Conservation (phyloP, 2,329 filamentous ascomycete species). For the Aspergillus persii region DNA sequence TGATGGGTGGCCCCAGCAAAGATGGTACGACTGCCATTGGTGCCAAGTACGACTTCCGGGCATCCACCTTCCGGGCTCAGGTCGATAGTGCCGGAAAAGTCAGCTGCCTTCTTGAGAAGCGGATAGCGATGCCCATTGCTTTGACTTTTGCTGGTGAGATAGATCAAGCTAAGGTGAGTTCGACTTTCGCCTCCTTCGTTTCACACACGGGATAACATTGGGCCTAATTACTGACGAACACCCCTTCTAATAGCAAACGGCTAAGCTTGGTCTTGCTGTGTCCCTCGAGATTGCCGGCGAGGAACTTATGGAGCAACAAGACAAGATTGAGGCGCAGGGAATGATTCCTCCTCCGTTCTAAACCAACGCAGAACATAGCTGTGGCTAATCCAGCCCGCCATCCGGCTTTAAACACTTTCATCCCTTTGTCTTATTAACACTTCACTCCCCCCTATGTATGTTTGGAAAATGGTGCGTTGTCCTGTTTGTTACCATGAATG, state of each 20-base stretch:
- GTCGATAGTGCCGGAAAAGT: constrained; percentile 94
- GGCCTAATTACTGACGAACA: constrained; percentile 2
- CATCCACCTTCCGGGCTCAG: constrained; percentile 92
- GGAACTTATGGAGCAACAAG: constrained; percentile 83
- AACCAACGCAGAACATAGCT: constrained; percentile 17
- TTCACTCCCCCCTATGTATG: constrained; percentile 35
- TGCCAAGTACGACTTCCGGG: constrained; percentile 97
- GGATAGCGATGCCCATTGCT: constrained; percentile 85
- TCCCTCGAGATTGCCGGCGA: constrained; percentile 84
- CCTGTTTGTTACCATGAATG: constrained; percentile 30
- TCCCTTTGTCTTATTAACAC: constrained; percentile 46
- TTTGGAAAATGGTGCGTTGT: constrained; percentile 34
- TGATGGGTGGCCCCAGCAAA: constrained; percentile 77
- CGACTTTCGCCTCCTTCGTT: neutral
- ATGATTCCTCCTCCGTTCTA: constrained; percentile 52
- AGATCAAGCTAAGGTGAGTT: constrained; percentile 86
- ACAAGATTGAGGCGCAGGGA: constrained; percentile 48
- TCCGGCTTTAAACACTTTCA: constrained; percentile 31
- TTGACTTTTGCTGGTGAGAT: constrained; percentile 96
- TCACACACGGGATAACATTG: neutral
- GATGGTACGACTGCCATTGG: constrained; percentile 90
- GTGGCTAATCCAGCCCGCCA: constrained; percentile 15
- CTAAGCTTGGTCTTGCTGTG: constrained; percentile 91
- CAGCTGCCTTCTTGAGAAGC: constrained; percentile 90
- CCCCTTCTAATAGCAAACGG: constrained; percentile 66